These are phyloP conservation scores for Leucaena leucocephala DNA, from an alignment of 306 rosid species.

Conservation along the genomic window DNA sequence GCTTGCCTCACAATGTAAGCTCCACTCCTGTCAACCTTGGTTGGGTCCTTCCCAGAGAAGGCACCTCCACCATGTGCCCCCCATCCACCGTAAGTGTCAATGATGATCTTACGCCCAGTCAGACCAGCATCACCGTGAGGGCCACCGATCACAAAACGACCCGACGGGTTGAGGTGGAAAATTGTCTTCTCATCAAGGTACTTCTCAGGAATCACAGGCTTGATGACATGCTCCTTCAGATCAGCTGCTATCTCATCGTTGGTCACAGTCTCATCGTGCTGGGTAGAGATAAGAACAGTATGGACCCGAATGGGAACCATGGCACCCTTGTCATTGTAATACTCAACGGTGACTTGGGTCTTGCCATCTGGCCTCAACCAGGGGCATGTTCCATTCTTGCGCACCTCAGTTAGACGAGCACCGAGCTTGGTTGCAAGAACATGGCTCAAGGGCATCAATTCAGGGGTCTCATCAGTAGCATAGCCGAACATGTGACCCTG, in stretches of 20 bases:
- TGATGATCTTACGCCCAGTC: conserved; percentile 54
- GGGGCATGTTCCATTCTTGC: conserved; percentile 50
- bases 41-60: conserved; percentile 54
- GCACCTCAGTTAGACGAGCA: conserved; percentile 46
- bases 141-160: conserved; percentile 54
- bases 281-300: conserved; percentile 51
- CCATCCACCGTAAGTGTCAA: conserved; percentile 51
- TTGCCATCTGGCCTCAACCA: conserved; percentile 59
- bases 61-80: conserved; percentile 60
- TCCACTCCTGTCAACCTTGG: conserved; percentile 53
- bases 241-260: conserved; percentile 52
- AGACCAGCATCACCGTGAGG: conserved; percentile 58
- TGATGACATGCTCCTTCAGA: conserved; percentile 51
- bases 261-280: conserved; percentile 54
- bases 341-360: conserved; percentile 54
- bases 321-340: conserved; percentile 53
- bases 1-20: conserved; percentile 54
- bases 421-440: conserved; percentile 57
- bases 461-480: conserved; percentile 52
- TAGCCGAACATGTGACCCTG: conserved; percentile 58
- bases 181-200: conserved; percentile 54
- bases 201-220: conserved; percentile 54
- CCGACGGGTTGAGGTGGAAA: conserved; percentile 52
- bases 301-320: conserved; percentile 51
- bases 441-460: conserved; percentile 51